Conservation (phyloP, 2,329 filamentous ascomycete species). For the Ambrosiella cleistominuta region DNA sequence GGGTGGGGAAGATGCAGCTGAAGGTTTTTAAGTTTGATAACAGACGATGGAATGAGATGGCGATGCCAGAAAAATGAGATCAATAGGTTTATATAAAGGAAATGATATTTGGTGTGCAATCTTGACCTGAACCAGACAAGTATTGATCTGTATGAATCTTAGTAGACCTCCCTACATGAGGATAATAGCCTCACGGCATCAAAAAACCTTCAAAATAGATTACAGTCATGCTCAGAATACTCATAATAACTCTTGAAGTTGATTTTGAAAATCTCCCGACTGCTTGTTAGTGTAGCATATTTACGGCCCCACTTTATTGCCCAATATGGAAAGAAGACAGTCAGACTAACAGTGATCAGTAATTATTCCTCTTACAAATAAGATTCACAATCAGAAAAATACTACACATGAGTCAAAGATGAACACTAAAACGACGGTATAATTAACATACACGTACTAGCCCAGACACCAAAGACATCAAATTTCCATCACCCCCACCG, state of each 20-base stretch:
- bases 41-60: background rate
- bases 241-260: background rate
- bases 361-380: background rate
- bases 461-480: too few relatives aligned
- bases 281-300: background rate
- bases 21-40: background rate
- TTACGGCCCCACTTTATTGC: background rate
- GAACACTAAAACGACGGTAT: too few relatives aligned
- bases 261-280: background rate
- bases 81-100: background rate
- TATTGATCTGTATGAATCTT: too few relatives aligned
- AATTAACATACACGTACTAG: too few relatives aligned
- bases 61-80: background rate
- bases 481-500: too few relatives aligned
- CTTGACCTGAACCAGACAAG: too few relatives aligned
- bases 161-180: too few relatives aligned
- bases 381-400: too few relatives aligned
- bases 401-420: too few relatives aligned
- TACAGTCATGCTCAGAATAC: too few relatives aligned
- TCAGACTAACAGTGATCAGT: background rate
- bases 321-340: background rate
- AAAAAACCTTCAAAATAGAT: too few relatives aligned
- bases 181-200: too few relatives aligned
- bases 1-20: background rate
- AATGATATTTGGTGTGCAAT: background rate